phyloP scores from a whole-genome alignment of 1,139 yeast species.

The Scheffersomyces parashehatae region DNA sequence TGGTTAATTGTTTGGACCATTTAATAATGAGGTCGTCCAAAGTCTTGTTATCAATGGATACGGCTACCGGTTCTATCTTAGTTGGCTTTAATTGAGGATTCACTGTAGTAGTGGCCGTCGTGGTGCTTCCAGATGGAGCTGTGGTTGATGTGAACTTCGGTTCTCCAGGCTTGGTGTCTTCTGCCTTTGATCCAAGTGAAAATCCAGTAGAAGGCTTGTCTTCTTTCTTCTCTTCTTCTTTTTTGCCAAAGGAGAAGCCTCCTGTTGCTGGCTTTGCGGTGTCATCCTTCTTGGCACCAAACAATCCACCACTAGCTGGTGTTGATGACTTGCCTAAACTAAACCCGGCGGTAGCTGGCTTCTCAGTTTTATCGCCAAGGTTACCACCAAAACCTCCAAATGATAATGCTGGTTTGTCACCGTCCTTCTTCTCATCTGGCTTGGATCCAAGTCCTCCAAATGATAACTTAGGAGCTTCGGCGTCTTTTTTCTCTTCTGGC shows the following conservation, averaged over 20 bases:
- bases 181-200: background rate
- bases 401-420: conserved; percentile 12
- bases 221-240: conserved; percentile 11
- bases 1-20: conserved; percentile 87
- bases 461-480: background rate
- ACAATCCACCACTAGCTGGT: conserved; percentile 3
- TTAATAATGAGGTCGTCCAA: conserved; percentile 88
- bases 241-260: conserved; percentile 27
- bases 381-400: conserved; percentile 10
- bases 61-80: conserved; percentile 63
- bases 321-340: background rate
- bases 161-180: conserved; percentile 7
- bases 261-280: conserved; percentile 12
- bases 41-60: conserved; percentile 85
- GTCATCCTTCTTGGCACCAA: conserved; percentile 12
- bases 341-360: conserved; percentile 15
- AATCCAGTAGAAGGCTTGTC: conserved; percentile 11
- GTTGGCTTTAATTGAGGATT: conserved; percentile 42
- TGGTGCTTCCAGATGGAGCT: conserved; percentile 7
- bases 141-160: conserved; percentile 10
- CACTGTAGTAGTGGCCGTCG: conserved; percentile 19
- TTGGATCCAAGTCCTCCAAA: conserved; percentile 8
- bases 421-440: conserved; percentile 12
- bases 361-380: conserved; percentile 5
- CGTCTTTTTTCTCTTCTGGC: conserved; percentile 3